These are phyloP conservation scores for Cordyceps cicadae DNA, from an alignment of 2,329 filamentous ascomycete species.

Conservation along the genomic window DNA sequence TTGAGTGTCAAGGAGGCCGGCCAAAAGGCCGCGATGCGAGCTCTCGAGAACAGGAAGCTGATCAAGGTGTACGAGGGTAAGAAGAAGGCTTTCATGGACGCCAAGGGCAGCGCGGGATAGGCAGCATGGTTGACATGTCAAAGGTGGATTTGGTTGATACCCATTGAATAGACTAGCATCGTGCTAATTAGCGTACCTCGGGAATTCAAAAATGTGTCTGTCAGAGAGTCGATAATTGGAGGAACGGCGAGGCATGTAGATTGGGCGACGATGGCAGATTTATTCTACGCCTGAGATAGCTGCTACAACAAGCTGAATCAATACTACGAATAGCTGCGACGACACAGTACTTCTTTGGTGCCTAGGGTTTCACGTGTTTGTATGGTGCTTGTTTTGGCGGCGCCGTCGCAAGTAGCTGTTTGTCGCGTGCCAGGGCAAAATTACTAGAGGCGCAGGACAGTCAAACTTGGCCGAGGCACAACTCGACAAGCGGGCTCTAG, in stretches of 20 bases:
- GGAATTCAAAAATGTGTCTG: no score
- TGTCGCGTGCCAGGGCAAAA: not conserved
- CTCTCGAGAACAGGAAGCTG: conserved; percentile 58
- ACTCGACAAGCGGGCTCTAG: not conserved
- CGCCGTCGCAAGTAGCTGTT: no score
- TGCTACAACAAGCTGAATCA: no score
- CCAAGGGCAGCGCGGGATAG: conserved; percentile 11
- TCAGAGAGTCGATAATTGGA: no score
- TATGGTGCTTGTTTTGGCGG: not conserved
- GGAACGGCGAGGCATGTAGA: no score
- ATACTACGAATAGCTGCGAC: no score
- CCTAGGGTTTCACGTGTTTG: not conserved
- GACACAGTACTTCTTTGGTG: no score
- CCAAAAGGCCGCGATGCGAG: conserved; percentile 54
- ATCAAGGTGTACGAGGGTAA: conserved; percentile 42
- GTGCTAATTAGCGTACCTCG: no score
- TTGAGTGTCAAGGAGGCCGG: conserved; percentile 63
- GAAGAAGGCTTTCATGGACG: conserved; percentile 36
- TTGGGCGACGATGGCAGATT: no score
- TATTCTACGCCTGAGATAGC: no score
- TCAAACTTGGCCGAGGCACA: conserved; percentile 10
- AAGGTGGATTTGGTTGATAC: not conserved
- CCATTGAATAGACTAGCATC: not conserved
- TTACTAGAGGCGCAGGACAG: not conserved
- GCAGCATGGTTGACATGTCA: no score